These are phyloP conservation scores for Fennellomyces sp. DNA, from an alignment of 371 early-diverging fungal species.

Conservation along the genomic window DNA sequence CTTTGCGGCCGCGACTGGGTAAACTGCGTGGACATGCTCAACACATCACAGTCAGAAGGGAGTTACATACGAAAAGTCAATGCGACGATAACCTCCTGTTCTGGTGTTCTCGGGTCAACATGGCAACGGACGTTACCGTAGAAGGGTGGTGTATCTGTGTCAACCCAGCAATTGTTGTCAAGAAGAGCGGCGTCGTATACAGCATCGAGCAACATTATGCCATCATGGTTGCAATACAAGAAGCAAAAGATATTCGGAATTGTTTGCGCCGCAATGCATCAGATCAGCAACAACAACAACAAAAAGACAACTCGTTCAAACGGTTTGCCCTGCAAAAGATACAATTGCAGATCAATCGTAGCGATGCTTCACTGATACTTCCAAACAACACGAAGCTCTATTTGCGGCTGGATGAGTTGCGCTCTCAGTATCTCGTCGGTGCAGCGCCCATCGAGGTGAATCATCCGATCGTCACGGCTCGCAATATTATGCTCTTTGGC, in stretches of 20 bases:
- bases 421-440: slow-evolving; percentile 12
- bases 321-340: slow-evolving; percentile 1
- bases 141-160: not conserved
- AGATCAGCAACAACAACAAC: not conserved
- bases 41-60: slow-evolving; percentile 12
- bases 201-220: slow-evolving; percentile 35
- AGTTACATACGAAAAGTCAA: not conserved
- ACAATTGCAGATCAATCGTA: slow-evolving; percentile 36
- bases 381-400: slow-evolving; percentile 25
- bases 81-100: slow-evolving; percentile 19
- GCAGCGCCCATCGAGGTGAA: slow-evolving; percentile 19
- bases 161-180: slow-evolving; percentile 23
- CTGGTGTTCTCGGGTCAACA: slow-evolving; percentile 36
- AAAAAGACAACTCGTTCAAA: not conserved
- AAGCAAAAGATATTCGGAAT: slow-evolving; percentile 6
- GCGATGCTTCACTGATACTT: slow-evolving; percentile 26
- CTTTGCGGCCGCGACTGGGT: slow-evolving; percentile 9
- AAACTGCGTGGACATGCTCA: slow-evolving; percentile 1
- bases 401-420: slow-evolving; percentile 33
- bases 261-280: not conserved
- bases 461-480: slow-evolving; percentile 12
- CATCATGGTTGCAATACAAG: slow-evolving; percentile 16
- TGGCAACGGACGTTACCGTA: slow-evolving; percentile 12
- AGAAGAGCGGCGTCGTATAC: slow-evolving; percentile 33
- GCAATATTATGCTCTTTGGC: slow-evolving; percentile 33